A percentile compares a stretch with the other conserved stretches of the same genome.
Evolutionary conservation across 495 filamentous ascomycete species (phyloP).

Genomic region (Xylaria telfairii): DNA sequence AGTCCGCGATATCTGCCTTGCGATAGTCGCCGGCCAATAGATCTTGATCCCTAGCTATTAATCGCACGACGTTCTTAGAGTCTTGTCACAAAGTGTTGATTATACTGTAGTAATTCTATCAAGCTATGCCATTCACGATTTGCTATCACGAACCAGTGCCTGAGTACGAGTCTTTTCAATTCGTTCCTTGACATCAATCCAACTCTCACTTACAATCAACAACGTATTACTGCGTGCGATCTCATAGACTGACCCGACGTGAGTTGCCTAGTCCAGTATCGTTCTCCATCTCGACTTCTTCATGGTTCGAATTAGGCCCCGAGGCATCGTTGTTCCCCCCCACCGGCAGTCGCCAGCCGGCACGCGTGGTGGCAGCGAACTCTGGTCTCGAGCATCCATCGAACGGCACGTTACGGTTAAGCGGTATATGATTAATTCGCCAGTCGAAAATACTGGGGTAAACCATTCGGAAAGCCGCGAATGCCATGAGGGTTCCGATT

Average conservation of each 20-base stretch:
- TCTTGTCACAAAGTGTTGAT: slow-evolving; percentile 3
- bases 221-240: background rate
- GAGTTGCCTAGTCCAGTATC: background rate
- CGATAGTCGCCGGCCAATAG: no score
- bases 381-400: slow-evolving; percentile 24
- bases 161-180: background rate
- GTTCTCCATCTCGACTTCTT: background rate
- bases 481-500: slow-evolving; percentile 51
- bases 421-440: slow-evolving; percentile 51
- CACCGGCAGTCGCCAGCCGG: slow-evolving; percentile 27
- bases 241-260: background rate
- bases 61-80: background rate
- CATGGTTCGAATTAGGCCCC: background rate
- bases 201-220: background rate
- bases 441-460: slow-evolving; percentile 53
- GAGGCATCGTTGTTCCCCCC: background rate
- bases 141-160: background rate
- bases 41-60: no score
- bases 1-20: no score
- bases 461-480: slow-evolving; percentile 43
- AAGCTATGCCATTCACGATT: background rate
- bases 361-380: slow-evolving; percentile 31
- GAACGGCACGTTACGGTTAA: slow-evolving; percentile 37
- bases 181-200: background rate
- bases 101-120: slow-evolving; percentile 19